Conservation (phyloP, 306 rosid species). For the Clitoria ternatea region DNA sequence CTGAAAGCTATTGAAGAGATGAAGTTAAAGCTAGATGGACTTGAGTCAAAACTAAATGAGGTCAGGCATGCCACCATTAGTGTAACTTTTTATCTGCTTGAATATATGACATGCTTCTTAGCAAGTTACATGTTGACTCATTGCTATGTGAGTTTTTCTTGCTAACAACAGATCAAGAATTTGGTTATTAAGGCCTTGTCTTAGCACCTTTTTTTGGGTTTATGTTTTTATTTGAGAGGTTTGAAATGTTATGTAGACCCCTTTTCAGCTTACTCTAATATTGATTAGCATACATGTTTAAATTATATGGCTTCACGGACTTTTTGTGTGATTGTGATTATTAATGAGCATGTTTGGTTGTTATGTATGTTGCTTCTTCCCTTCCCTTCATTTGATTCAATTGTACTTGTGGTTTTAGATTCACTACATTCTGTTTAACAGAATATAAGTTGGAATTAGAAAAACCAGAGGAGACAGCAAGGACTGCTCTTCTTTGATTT, state of each 20-base stretch:
- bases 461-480: background rate
- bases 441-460: slow-evolving; percentile 14
- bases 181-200: slow-evolving; percentile 15
- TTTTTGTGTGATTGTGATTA: slow-evolving; percentile 1
- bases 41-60: slow-evolving; percentile 79
- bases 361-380: background rate
- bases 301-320: background rate
- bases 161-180: background rate
- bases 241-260: background rate
- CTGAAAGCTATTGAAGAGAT: slow-evolving; percentile 65
- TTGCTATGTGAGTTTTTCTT: background rate
- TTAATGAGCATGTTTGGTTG: background rate
- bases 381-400: slow-evolving; percentile 12
- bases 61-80: slow-evolving; percentile 40
- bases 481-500: background rate
- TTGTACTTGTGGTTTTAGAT: slow-evolving; percentile 4
- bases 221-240: background rate
- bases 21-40: slow-evolving; percentile 60
- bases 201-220: background rate
- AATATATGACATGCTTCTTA: slow-evolving; percentile 5
- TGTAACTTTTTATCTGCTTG: slow-evolving; percentile 2
- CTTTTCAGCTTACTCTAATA: background rate
- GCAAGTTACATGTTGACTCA: slow-evolving; percentile 12
- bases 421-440: background rate
- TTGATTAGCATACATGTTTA: background rate